These are phyloP conservation scores for Microdochium bolleyi DNA, from an alignment of 2,329 filamentous ascomycete species.

Conservation along the genomic window DNA sequence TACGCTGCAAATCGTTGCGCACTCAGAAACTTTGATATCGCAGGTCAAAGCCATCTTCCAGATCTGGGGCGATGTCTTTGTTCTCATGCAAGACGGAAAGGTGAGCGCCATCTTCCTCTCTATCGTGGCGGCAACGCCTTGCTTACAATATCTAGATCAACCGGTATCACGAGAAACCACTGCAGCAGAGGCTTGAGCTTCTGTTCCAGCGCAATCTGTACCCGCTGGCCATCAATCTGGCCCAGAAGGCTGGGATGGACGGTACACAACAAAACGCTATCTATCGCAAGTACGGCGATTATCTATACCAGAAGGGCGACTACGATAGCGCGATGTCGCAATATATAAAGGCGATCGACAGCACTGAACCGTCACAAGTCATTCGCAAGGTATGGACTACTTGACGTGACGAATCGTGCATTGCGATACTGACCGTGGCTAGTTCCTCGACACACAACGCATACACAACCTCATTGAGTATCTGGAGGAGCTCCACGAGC, in stretches of 20 bases:
- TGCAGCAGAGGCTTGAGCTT: slow-evolving; percentile 87
- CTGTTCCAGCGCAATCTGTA: slow-evolving; percentile 92
- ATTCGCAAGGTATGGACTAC: slow-evolving; percentile 67
- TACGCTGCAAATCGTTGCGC: slow-evolving; percentile 80
- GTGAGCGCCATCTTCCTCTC: slow-evolving; percentile 31
- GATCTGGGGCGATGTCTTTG: slow-evolving; percentile 86
- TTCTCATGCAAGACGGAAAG: slow-evolving; percentile 89
- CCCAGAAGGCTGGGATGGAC: slow-evolving; percentile 80
- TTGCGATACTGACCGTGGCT: slow-evolving; percentile 16
- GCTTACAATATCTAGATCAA: slow-evolving; percentile 50
- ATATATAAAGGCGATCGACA: slow-evolving; percentile 92
- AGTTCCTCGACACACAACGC: slow-evolving; percentile 93
- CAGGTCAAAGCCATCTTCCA: slow-evolving; percentile 73
- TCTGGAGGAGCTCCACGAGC: slow-evolving; percentile 90
- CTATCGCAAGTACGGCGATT: slow-evolving; percentile 88
- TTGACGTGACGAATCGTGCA: background rate
- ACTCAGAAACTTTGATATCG: slow-evolving; percentile 77
- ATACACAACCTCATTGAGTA: slow-evolving; percentile 98
- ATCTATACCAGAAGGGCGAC: slow-evolving; percentile 88
- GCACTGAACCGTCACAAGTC: slow-evolving; percentile 91
- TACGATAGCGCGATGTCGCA: slow-evolving; percentile 99
- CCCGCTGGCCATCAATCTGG: slow-evolving; percentile 82
- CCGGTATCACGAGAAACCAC: slow-evolving; percentile 81
- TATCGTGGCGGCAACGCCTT: background rate
- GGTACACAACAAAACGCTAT: slow-evolving; percentile 79